phyloP scores from a whole-genome alignment of 495 filamentous ascomycete genomes.

The Letharia columbiana region DNA sequence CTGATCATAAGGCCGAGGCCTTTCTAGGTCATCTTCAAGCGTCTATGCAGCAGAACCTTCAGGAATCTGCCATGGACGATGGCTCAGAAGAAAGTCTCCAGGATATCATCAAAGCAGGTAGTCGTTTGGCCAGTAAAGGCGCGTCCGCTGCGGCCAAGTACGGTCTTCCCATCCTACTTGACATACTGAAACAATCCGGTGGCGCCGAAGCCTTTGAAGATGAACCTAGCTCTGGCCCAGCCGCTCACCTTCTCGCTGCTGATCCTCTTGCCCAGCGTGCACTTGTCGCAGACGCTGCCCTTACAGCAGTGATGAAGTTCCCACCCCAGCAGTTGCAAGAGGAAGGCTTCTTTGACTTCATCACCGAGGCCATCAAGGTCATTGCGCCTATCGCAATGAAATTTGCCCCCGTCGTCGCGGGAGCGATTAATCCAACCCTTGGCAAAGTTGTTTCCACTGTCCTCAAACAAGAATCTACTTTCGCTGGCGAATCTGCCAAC shows the following conservation, averaged over 20 bases:
- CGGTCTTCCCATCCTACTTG: slow-evolving; percentile 21
- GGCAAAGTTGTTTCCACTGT: slow-evolving; percentile 18
- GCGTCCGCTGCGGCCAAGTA: slow-evolving; percentile 22
- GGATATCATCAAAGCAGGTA: slow-evolving; percentile 26
- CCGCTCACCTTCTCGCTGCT: slow-evolving; percentile 14
- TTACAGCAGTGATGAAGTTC: slow-evolving; percentile 30
- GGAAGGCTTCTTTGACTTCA: slow-evolving; percentile 28
- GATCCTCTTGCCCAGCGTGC: slow-evolving; percentile 28
- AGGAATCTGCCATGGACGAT: slow-evolving; percentile 20
- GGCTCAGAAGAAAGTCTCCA: slow-evolving; percentile 27
- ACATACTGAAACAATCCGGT: slow-evolving; percentile 20
- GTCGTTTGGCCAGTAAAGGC: slow-evolving; percentile 23
- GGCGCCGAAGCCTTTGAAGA: slow-evolving; percentile 22
- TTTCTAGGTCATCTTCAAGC: slow-evolving; percentile 20
- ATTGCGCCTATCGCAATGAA: slow-evolving; percentile 25
- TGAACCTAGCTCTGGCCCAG: slow-evolving; percentile 7
- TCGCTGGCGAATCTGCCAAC: neutral
- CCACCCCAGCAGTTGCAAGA: slow-evolving; percentile 25
- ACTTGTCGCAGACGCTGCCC: slow-evolving; percentile 33
- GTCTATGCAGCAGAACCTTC: slow-evolving; percentile 15
- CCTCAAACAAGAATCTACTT: slow-evolving; percentile 14
- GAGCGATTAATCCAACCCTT: slow-evolving; percentile 19
- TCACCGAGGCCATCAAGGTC: slow-evolving; percentile 20
- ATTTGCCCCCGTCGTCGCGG: slow-evolving; percentile 17
- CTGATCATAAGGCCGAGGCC: slow-evolving; percentile 19